Conservation (phyloP, 805 yeast species). For the Zygotorulaspora chibaensis region DNA sequence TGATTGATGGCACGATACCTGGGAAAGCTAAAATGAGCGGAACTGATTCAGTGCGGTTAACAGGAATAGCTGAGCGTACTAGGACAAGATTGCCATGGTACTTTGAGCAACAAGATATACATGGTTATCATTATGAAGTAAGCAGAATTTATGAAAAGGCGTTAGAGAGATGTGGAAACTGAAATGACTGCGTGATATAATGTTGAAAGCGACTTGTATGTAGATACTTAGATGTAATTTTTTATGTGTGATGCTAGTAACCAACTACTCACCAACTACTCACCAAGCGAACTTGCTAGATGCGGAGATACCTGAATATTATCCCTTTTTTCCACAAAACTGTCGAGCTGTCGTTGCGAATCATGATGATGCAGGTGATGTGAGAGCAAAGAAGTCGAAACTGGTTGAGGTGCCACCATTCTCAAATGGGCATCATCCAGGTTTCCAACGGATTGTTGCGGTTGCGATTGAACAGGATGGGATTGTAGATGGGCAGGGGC, state of each 20-base stretch:
- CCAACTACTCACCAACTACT: too few relatives aligned
- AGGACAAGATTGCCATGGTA: slow-evolving; percentile 40
- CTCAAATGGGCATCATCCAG: too few relatives aligned
- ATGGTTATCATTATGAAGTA: slow-evolving; percentile 44
- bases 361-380: too few relatives aligned
- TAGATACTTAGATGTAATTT: too few relatives aligned
- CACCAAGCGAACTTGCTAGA: too few relatives aligned
- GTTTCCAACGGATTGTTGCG: neutral
- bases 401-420: too few relatives aligned
- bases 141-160: slow-evolving; percentile 42
- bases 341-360: too few relatives aligned
- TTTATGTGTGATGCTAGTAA: neutral
- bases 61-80: slow-evolving; percentile 50
- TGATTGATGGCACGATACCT: slow-evolving; percentile 37
- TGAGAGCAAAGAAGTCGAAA: too few relatives aligned
- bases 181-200: neutral
- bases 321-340: too few relatives aligned
- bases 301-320: too few relatives aligned
- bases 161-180: slow-evolving; percentile 36
- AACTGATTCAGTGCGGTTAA: slow-evolving; percentile 51
- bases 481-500: slow-evolving; percentile 3
- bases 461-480: neutral
- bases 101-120: slow-evolving; percentile 35
- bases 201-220: too few relatives aligned
- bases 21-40: slow-evolving; percentile 37